Base-by-base conservation (phyloP, 257 asterid species). In the Henckelia pumila region DNA sequence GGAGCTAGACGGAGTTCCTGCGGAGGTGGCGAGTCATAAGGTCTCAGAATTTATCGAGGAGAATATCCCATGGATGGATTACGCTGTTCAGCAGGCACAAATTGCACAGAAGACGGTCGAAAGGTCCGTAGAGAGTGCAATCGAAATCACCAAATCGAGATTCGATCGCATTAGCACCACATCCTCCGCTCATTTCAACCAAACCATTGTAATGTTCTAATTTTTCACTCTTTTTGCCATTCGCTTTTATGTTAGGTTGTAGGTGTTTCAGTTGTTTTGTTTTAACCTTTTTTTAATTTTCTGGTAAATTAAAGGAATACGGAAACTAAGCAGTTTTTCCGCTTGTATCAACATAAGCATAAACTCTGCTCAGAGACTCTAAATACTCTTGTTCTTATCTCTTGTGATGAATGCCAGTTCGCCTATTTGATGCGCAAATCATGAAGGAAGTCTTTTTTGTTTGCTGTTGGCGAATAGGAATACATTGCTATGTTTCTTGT, bases 121-220 rank as follows among this genome's bases (percentile, higher is more conserved):
- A 58, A 73, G 63, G 75, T 69, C 86, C 53, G 35, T 85, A 13
- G 95, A 85, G 79, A 77, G 72, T 64, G 89, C 97, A 71, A 61
- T 94, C 30, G 74, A 82, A 63, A 79, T 55, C 81, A 77, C 96
- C 49, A 83, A 81, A 80, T 82, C 95, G 67, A 88, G 96, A 40
- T 57, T 84, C 30, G 92, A 91, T 79, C 91, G 90, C 21, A 72
- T 91, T 59, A 80, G 81, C 64, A 81, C 89, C 71, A 94, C 97
- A 33, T 86, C 96, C 0, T 88, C 96, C 26, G 91, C 88, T 19
- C 99, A 94, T 82, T 80, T 91, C 66, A 76, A 79, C 71, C 97
- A 85, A 79, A 85, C 96, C 26, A 69, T 85, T 50, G 99, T 89
- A 79, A 85, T 66, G 19, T 55, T 76, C 76, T 61, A 28, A 22